A percentile compares a stretch with the other conserved stretches of the same genome.
Conservation (phyloP, 176 grass and related monocot genomes). For the Tillandsia fasciculata region DNA sequence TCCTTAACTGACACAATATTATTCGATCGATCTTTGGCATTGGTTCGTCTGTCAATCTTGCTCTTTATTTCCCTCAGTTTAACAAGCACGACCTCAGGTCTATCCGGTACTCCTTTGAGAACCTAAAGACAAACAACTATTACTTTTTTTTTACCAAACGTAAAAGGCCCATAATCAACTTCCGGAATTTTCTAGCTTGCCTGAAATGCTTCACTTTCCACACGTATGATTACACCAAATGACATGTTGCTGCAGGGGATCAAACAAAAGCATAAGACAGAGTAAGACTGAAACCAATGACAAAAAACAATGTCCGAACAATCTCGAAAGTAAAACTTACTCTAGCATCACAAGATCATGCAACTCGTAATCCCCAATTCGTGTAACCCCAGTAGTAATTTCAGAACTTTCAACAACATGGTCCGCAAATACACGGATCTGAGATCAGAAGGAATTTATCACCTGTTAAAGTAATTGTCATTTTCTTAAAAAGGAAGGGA, state of each 20-base stretch:
- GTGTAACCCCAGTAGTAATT: conserved; percentile 84
- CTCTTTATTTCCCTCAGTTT: conserved; percentile 96
- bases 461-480: neutral
- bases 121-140: conserved; percentile 44
- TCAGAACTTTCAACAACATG: conserved; percentile 97
- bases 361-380: conserved; percentile 88
- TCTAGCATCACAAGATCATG: conserved; percentile 95
- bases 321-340: conserved; percentile 37
- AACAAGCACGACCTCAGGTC: conserved; percentile 84
- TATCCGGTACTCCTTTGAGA: conserved; percentile 82
- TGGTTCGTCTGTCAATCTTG: conserved; percentile 68
- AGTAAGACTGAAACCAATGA: conserved; percentile 4
- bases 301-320: conserved; percentile 4
- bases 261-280: conserved; percentile 11
- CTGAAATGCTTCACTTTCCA: conserved; percentile 94
- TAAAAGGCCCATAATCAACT: neutral
- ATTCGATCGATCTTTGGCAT: conserved; percentile 62
- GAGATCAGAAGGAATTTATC: conserved; percentile 14
- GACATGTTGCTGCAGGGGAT: conserved; percentile 73
- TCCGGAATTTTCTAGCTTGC: conserved; percentile 17
- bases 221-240: conserved; percentile 93
- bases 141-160: neutral
- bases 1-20: conserved; percentile 83
- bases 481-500: neutral
- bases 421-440: conserved; percentile 90